phyloP scores from a whole-genome alignment of 2,329 filamentous ascomycete genomes.

The Simplicillium sp. region DNA sequence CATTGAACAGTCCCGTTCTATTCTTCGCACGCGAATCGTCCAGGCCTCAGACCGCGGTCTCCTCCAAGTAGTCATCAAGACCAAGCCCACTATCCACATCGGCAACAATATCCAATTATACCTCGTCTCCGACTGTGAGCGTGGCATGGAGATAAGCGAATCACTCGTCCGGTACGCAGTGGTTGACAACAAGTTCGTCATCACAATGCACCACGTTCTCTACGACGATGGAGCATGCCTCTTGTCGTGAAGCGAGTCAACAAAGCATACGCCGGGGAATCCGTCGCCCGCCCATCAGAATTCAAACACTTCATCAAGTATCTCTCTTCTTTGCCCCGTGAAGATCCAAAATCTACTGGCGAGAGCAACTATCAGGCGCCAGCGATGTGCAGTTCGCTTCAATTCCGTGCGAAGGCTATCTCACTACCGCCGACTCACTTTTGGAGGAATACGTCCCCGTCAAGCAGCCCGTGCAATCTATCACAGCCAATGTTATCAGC shows the following conservation, averaged over 20 bases:
- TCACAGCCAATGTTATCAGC: constrained; percentile 21
- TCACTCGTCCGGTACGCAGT: constrained; percentile 34
- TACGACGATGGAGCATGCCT: constrained; percentile 49
- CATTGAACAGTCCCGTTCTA: neutral
- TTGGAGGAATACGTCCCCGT: neutral
- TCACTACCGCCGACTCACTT: neutral
- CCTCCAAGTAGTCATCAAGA: neutral
- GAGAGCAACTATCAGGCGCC: constrained; percentile 21
- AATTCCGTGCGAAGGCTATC: constrained; percentile 26
- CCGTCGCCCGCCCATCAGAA: constrained; percentile 22
- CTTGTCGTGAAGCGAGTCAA: constrained; percentile 38
- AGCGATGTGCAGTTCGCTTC: constrained; percentile 7
- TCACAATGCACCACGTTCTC: constrained; percentile 45
- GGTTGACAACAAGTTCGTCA: constrained; percentile 32
- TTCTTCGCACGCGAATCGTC: neutral
- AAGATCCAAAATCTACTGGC: constrained; percentile 27
- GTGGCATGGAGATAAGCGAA: neutral
- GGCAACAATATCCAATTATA: neutral
- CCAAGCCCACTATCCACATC: neutral
- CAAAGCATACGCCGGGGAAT: constrained; percentile 27
- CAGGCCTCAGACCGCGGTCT: constrained; percentile 15
- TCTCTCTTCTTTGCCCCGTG: constrained; percentile 19
- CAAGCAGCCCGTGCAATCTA: neutral
- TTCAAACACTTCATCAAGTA: constrained; percentile 38
- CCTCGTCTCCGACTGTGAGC: neutral